A percentile compares a stretch with the other conserved stretches of the same genome.
Conservation (phyloP, 192 early-diverging fungal species). For the Coemansia umbellata region DNA sequence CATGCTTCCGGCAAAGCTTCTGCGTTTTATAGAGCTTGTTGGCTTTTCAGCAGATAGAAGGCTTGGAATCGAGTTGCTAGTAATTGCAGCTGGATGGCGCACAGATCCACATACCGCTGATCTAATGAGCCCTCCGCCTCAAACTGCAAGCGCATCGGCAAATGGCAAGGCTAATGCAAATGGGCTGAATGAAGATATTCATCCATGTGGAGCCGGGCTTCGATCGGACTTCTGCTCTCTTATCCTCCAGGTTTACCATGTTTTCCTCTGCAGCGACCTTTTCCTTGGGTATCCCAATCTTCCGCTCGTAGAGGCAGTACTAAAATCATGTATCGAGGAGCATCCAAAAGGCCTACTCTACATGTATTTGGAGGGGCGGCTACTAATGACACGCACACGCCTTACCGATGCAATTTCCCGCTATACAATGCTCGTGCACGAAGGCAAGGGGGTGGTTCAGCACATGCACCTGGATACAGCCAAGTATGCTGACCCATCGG, state of each 20-base stretch:
- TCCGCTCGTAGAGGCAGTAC: conserved; percentile 57
- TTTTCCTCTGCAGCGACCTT: conserved; percentile 67
- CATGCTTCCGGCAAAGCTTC: conserved; percentile 64
- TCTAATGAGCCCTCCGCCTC: conserved; percentile 23
- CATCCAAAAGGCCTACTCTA: conserved; percentile 70
- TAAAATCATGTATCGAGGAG: conserved; percentile 52
- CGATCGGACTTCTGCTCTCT: conserved; percentile 78
- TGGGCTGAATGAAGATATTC: not conserved
- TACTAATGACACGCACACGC: conserved; percentile 55
- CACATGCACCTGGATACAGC: conserved; percentile 7
- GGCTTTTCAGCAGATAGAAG: conserved; percentile 77
- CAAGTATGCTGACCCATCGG: not conserved
- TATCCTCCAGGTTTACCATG: conserved; percentile 67
- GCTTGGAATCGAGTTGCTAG: conserved; percentile 69
- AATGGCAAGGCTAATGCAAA: not conserved
- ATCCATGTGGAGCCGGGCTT: conserved; percentile 57
- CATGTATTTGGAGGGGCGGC: conserved; percentile 65
- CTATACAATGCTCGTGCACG: conserved; percentile 42
- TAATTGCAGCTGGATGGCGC: conserved; percentile 70
- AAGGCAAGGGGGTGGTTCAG: conserved; percentile 11
- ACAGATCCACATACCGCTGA: conserved; percentile 3
- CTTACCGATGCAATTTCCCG: conserved; percentile 59
- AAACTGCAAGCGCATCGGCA: not conserved
- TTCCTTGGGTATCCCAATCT: conserved; percentile 66
- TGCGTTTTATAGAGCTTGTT: conserved; percentile 77